Conservation (phyloP, 1,284 basidiomycete genomes). For the Papiliotrema terrestris region DNA sequence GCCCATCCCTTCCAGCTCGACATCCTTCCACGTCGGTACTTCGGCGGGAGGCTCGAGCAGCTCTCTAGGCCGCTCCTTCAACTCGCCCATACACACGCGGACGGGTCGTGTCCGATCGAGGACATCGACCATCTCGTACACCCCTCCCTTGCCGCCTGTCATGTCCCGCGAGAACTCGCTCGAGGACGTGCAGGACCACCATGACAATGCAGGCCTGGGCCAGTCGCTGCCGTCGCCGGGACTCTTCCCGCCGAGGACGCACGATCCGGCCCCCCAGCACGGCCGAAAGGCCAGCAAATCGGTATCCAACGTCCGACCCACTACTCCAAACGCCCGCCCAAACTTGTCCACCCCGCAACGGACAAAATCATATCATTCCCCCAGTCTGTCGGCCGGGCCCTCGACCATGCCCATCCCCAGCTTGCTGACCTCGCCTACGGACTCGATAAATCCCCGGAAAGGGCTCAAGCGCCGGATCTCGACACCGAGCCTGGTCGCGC, state of each 20-base stretch:
- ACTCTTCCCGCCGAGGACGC: neutral
- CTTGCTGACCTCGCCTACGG: neutral
- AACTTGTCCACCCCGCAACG: constrained; percentile 1
- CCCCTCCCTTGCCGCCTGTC: constrained; percentile 26
- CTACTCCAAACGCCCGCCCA: constrained; percentile 8
- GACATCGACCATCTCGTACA: constrained; percentile 35
- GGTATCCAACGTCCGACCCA: constrained; percentile 21
- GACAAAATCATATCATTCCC: constrained; percentile 3
- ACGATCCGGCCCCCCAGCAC: no score
- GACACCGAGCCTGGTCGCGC: constrained; percentile 25
- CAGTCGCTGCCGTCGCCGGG: neutral
- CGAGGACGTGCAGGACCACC: constrained; percentile 11
- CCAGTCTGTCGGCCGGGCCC: constrained; percentile 5
- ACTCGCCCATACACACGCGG: neutral
- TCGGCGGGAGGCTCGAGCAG: neutral
- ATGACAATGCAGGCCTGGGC: neutral
- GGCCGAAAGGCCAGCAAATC: constrained; percentile 21
- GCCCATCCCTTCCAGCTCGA: neutral
- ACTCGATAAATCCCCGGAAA: constrained; percentile 6
- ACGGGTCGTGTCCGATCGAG: constrained; percentile 19
- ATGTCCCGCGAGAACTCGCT: constrained; percentile 36
- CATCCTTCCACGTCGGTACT: neutral
- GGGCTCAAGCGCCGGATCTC: constrained; percentile 41
- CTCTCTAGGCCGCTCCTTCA: neutral
- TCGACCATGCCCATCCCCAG: constrained; percentile 4